phyloP scores from a whole-genome alignment of 306 rosid species.

The Castanea sativa region DNA sequence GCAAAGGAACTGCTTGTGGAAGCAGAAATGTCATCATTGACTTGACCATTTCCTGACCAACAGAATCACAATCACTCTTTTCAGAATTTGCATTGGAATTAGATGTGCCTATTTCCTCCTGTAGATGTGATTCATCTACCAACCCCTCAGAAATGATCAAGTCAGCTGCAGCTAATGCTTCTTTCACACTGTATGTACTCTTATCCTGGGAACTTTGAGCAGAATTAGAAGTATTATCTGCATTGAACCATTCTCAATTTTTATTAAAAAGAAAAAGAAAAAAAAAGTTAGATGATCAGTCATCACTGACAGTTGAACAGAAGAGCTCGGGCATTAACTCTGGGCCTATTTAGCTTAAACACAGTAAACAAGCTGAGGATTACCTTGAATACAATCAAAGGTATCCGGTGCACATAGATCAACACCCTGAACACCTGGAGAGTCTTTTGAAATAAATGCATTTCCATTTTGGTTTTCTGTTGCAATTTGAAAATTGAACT shows the following conservation, averaged over 20 bases:
- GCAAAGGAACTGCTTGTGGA: conserved; percentile 88
- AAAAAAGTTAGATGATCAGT: conserved; percentile 11
- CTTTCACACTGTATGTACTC: conserved; percentile 23
- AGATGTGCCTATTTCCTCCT: conserved; percentile 30
- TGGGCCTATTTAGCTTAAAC: neutral
- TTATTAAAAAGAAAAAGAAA: neutral
- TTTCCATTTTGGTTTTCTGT: conserved; percentile 30
- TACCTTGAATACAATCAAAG: conserved; percentile 51
- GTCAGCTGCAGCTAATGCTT: conserved; percentile 6
- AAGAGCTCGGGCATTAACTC: conserved; percentile 8
- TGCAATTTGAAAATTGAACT: conserved; percentile 24
- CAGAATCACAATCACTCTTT: conserved; percentile 49
- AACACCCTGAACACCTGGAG: conserved; percentile 24
- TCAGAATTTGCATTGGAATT: conserved; percentile 38
- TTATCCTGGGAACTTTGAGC: conserved; percentile 34
- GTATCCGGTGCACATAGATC: conserved; percentile 58
- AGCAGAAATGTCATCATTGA: conserved; percentile 83
- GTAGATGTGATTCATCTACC: conserved; percentile 32
- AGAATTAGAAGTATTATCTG: conserved; percentile 49
- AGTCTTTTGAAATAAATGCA: conserved; percentile 28
- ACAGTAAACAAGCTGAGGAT: conserved; percentile 2
- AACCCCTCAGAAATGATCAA: conserved; percentile 35
- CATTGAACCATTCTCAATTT: conserved; percentile 28
- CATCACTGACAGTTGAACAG: conserved; percentile 6
- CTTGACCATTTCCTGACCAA: conserved; percentile 62